These are phyloP conservation scores for Aspergillus intermedius DNA, from an alignment of 2,329 filamentous ascomycete genomes.

Conservation along the genomic window DNA sequence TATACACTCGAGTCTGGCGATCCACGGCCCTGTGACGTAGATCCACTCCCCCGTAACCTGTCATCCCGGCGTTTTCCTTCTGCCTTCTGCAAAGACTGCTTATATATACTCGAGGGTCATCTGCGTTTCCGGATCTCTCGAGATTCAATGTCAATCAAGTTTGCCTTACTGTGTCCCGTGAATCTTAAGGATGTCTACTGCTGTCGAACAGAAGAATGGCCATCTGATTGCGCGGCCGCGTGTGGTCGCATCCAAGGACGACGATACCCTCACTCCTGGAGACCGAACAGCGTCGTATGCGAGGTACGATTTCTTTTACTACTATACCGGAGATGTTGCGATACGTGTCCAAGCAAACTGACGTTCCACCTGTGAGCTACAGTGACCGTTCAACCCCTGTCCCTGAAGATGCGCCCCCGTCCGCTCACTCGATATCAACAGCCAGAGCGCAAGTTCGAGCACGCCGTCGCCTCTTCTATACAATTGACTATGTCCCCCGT, in stretches of 20 bases:
- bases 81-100: neutral
- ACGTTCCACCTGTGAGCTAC: neutral
- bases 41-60: neutral
- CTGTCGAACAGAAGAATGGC: conserved; percentile 19
- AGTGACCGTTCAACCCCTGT: conserved; percentile 80
- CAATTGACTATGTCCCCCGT: conserved; percentile 81
- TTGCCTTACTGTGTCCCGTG: neutral
- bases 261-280: conserved; percentile 16
- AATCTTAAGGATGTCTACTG: conserved; percentile 23
- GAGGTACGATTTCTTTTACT: conserved; percentile 22
- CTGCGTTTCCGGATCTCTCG: neutral
- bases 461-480: conserved; percentile 80
- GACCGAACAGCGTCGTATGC: conserved; percentile 28
- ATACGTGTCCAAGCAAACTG: no score
- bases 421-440: conserved; percentile 74
- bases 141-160: conserved; percentile 13
- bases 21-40: neutral
- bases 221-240: conserved; percentile 28
- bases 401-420: conserved; percentile 86
- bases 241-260: conserved; percentile 22
- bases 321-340: no score
- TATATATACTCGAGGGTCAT: neutral
- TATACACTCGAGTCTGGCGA: neutral
- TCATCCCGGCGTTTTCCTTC: neutral
- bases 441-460: conserved; percentile 78